Percentiles rank a stretch among this genome's conserved stretches.
These are phyloP conservation scores for Blastomyces silverae DNA, from an alignment of 2,329 filamentous ascomycete species.

Conservation along the genomic window DNA sequence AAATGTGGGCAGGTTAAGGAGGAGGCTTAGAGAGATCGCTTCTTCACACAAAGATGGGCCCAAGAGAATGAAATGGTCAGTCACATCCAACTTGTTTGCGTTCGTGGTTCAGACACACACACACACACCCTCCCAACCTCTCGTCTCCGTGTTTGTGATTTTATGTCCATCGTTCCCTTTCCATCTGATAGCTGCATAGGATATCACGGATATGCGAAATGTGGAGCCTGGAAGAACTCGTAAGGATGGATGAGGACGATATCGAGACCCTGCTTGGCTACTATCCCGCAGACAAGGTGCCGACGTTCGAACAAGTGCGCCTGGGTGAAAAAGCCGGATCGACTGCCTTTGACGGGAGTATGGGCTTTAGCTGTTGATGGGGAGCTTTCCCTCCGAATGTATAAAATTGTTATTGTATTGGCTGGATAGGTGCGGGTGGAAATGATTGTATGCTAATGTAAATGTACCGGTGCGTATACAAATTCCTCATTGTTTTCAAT, in stretches of 20 bases:
- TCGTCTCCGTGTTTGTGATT: background rate
- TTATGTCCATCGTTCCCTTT: conserved; percentile 2
- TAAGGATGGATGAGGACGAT: conserved; percentile 65
- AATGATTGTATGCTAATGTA: background rate
- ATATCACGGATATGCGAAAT: conserved; percentile 79
- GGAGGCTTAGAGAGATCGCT: conserved; percentile 69
- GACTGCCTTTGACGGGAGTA: conserved; percentile 26
- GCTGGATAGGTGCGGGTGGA: background rate
- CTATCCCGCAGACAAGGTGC: conserved; percentile 43
- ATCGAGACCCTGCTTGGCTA: conserved; percentile 68
- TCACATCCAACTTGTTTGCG: conserved; percentile 2
- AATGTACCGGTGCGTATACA: background rate
- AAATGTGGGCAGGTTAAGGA: conserved; percentile 71
- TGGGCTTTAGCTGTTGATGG: conserved; percentile 24
- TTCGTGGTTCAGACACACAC: background rate
- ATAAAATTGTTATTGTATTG: background rate
- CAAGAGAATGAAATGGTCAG: conserved; percentile 83
- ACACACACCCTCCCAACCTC: background rate
- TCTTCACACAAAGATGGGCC: conserved; percentile 66
- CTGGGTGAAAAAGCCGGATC: conserved; percentile 17
- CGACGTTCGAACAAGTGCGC: conserved; percentile 22
- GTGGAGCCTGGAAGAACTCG: conserved; percentile 72
- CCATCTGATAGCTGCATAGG: conserved; percentile 42
- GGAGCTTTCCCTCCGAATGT: background rate
- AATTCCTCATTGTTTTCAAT: background rate